Evolutionary conservation across 805 yeast genomes (phyloP), one percentile per base, ranked within the genome.

Genomic region (Candida ulmi): DNA sequence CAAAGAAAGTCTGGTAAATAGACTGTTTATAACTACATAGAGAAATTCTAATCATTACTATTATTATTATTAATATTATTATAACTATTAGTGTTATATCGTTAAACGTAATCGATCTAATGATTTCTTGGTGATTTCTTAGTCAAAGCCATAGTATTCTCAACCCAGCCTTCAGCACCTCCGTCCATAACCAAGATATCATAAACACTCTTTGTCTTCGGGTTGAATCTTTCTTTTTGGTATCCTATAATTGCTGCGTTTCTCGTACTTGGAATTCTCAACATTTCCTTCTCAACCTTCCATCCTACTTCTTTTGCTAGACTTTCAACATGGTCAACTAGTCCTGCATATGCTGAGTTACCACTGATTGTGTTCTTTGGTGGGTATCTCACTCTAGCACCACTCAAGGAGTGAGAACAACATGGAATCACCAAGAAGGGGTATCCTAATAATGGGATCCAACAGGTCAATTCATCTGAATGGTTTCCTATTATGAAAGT

Each of bases 401-500:
- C 98, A 6, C 80, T 74, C 32, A 91, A 69, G 3, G 83, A 78
- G 60, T 91, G 96, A 0, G 97, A 88, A 59, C 98, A 91, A 58
- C 98, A 91, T 11, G 98, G 98, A 31, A 91, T 86, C 9, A 88
- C 95, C 68, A 91, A 67, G 57, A 87, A 91, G 7, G 96, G 96
- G 45, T 72, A 83, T 0, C 88, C 88, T 11, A 91, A 62, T 11
- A 91, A 64, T 3, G 98, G 98, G 28, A 91, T 80, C 97, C 98
- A 91, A 48, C 95, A 84, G 0, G 97, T 90, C 41, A 91, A 69
- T 57, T 91, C 98, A 58, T 91, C 98, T 1, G 95, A 85, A 56
- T 91, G 98, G 57, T 91, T 91, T 1, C 98, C 98, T 33, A 91
- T 88, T 27, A 90, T 62, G 52, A 91, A 91, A 0, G 95, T 82